A percentile compares a stretch with the other conserved stretches of the same genome.
Conservation (phyloP, 2,329 filamentous ascomycete genomes). For the Tolypocladium cylindrosporum region DNA sequence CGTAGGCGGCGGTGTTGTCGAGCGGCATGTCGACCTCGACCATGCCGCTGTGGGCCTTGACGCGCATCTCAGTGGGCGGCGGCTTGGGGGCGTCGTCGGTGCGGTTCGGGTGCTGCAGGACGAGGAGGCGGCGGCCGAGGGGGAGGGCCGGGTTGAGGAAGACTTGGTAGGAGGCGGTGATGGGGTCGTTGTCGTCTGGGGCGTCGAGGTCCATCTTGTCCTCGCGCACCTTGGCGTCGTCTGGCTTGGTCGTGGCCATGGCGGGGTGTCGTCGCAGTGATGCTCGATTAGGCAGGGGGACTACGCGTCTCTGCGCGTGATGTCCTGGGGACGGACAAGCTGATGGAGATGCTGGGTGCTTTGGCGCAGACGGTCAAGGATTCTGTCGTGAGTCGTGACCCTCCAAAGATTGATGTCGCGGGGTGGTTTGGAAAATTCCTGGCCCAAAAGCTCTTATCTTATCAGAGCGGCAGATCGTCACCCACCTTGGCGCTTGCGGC, state of each 20-base stretch:
- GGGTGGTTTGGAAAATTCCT: background rate
- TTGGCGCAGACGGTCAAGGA: background rate
- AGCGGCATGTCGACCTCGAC: slow-evolving; percentile 89
- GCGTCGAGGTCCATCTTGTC: slow-evolving; percentile 12
- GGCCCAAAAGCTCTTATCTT: slow-evolving; percentile 14
- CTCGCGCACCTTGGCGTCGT: slow-evolving; percentile 6
- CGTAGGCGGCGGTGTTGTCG: slow-evolving; percentile 63
- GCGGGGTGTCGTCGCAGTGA: background rate
- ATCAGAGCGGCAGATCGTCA: slow-evolving; percentile 4
- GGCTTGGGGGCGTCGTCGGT: slow-evolving; percentile 37
- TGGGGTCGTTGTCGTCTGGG: slow-evolving; percentile 49
- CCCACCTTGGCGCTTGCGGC: background rate
- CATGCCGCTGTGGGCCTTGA: slow-evolving; percentile 75
- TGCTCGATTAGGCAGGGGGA: background rate
- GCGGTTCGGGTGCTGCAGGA: slow-evolving; percentile 85
- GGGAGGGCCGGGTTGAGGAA: slow-evolving; percentile 69
- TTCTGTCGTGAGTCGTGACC: background rate
- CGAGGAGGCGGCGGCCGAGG: slow-evolving; percentile 54
- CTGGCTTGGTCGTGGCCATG: slow-evolving; percentile 5
- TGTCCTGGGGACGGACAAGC: background rate
- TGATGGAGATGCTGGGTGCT: background rate
- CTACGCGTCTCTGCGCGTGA: background rate
- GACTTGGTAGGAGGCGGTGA: slow-evolving; percentile 70
- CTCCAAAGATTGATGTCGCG: background rate
- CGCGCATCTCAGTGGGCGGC: slow-evolving; percentile 61